These are phyloP conservation scores for Pichia sp. DNA, from an alignment of 1,139 yeast species.

Conservation along the genomic window DNA sequence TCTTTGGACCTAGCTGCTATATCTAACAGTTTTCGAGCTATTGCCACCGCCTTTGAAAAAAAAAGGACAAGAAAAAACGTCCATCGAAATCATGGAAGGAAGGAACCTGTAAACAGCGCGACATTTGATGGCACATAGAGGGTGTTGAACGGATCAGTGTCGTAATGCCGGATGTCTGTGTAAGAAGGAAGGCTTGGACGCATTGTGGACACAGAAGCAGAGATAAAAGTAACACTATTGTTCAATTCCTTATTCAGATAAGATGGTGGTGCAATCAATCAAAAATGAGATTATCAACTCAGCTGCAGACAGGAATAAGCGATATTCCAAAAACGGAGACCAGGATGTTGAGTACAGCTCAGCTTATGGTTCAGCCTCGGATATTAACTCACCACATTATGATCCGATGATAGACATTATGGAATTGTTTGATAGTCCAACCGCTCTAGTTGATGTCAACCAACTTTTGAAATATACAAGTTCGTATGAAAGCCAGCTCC, in stretches of 20 bases:
- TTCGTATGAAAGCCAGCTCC: constrained; percentile 45
- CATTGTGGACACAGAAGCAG: too few species aligned
- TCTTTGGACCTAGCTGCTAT: too few species aligned
- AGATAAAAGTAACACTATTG: neutral
- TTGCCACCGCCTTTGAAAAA: constrained; percentile 1
- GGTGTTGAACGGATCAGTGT: neutral
- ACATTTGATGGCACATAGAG: neutral
- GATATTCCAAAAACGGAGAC: neutral
- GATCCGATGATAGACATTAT: constrained; percentile 38
- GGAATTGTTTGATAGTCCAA: constrained; percentile 40
- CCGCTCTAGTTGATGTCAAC: constrained; percentile 45
- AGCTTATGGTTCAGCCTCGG: neutral
- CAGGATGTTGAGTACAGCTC: neutral
- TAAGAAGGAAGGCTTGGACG: neutral
- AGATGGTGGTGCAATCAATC: neutral
- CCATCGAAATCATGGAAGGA: neutral
- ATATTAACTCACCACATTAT: constrained; percentile 28
- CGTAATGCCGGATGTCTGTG: neutral
- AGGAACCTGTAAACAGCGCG: neutral
- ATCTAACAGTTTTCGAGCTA: neutral
- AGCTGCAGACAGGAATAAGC: constrained; percentile 7
- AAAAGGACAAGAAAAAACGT: neutral
- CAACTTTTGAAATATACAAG: constrained; percentile 36
- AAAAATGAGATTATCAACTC: constrained; percentile 24
- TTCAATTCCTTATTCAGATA: neutral